A percentile compares a stretch with the other conserved stretches of the same genome.
Evolutionary conservation across 2,329 filamentous ascomycete genomes (phyloP).

Genomic region (Penicillium sp.): DNA sequence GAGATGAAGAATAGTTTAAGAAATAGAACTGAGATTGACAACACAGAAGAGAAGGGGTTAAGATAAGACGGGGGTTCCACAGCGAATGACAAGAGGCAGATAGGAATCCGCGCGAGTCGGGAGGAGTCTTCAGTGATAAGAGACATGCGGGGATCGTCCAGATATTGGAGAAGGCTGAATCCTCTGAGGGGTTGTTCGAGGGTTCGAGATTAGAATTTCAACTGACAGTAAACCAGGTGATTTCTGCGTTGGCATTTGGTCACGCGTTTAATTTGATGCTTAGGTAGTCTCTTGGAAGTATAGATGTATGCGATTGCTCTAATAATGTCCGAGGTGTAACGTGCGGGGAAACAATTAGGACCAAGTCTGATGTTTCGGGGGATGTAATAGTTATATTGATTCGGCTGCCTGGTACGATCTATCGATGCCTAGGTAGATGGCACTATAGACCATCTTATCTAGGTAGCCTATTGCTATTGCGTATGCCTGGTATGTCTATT

Average conservation of each 20-base stretch:
- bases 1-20: neutral
- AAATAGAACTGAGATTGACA: neutral
- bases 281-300: neutral
- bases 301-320: neutral
- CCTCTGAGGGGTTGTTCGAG: neutral
- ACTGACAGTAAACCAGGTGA: neutral
- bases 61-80: conserved; percentile 11
- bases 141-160: neutral
- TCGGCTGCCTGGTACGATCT: neutral
- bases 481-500: neutral
- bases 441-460: neutral
- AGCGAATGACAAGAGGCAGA: conserved; percentile 15
- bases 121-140: neutral
- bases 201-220: neutral
- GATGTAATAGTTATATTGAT: neutral
- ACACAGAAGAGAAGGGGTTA: neutral
- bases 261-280: neutral
- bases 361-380: neutral
- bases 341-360: neutral
- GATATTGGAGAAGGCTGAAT: neutral
- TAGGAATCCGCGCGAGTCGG: conserved; percentile 9
- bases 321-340: neutral
- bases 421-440: neutral
- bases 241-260: neutral
- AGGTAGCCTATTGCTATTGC: neutral